Evolutionary conservation across 352 stramenopile genomes (phyloP).

Genomic region (Thraustochytrium sp.): DNA sequence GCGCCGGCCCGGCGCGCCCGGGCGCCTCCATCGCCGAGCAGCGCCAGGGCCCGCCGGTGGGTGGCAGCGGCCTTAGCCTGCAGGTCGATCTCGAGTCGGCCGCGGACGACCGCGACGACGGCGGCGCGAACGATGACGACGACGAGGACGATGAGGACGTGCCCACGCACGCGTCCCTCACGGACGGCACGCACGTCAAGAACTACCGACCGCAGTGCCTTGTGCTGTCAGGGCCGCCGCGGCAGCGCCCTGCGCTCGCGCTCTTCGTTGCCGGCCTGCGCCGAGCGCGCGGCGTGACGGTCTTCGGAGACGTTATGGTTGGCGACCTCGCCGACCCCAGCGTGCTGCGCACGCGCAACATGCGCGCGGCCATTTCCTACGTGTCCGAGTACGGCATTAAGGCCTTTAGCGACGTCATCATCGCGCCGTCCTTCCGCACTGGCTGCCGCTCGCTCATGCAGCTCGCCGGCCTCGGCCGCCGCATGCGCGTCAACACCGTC

Average conservation of each 20-base stretch:
- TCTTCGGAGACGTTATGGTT: conserved; percentile 36
- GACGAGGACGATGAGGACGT: neutral
- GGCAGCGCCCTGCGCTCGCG: conserved; percentile 11
- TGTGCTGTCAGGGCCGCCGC: conserved; percentile 33
- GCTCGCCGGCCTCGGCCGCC: conserved; percentile 57
- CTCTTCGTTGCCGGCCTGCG: conserved; percentile 38
- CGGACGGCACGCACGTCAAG: conserved; percentile 31
- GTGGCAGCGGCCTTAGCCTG: neutral
- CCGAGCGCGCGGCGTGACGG: conserved; percentile 29
- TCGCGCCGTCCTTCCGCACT: conserved; percentile 54
- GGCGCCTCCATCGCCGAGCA: neutral
- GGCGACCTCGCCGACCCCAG: conserved; percentile 24
- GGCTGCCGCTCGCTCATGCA: conserved; percentile 66
- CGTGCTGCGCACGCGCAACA: conserved; percentile 17
- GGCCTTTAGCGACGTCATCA: conserved; percentile 54
- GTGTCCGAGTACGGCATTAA: conserved; percentile 45
- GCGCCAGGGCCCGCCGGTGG: neutral
- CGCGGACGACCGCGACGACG: neutral
- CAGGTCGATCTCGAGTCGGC: neutral
- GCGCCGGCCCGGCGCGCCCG: neutral
- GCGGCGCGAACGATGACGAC: neutral
- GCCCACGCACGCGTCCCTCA: neutral
- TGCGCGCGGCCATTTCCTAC: conserved; percentile 33
- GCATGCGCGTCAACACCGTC: conserved; percentile 67
- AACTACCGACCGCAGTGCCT: conserved; percentile 43